Base-by-base conservation (phyloP, 305 asterid species). In the Solanum hybrid region DNA sequence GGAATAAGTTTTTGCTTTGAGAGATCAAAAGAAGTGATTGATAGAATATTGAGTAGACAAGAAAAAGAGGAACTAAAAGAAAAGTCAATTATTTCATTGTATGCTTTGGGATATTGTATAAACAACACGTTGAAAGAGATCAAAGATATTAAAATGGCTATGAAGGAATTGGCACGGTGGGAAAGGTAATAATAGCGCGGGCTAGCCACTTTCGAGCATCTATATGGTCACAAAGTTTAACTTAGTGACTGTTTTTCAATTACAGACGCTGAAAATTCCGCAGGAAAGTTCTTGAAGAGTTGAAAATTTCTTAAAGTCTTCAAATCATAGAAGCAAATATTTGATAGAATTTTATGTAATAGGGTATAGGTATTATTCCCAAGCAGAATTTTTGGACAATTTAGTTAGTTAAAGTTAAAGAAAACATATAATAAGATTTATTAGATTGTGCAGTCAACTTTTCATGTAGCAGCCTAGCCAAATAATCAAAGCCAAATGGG, bases 101-200 rank as follows among this genome's bases (percentile, higher is more conserved):
- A 92, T 78, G 93, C 96, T 31, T 46, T 92, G 57, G 90, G 94
- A 71, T 96, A 93, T 89, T 94, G 98, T 95, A 85, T 94, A 79
- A 87, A 86, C 75, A 90, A 95, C 24, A 81, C 93, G 86, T 74
- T 80, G 87, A 93, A 88, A 89, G 97, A 95, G 91, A 86, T 92
- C 69, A 90, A 90, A 51, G 90, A 92, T 77, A 33, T 88, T 34
- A 90, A 91, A 74, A 84, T 91, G 1, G 86, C 71, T 35, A 86
- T 91, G 40, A 91, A 75, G 89, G 97, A 95, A 87, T 80, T 94
- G 28, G 61, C 91, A 40, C 91, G 85, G 34, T 94, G 93, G 94
- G 92, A 92, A 28, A 73, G 79, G 20, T 26, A 71, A 16, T 26
- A 26, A 71, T 26, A 71, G 22, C 1, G 5, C 9, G 35, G 20